Conservation (phyloP, 2,329 filamentous ascomycete species). For the Penicillium hesseltinei region DNA sequence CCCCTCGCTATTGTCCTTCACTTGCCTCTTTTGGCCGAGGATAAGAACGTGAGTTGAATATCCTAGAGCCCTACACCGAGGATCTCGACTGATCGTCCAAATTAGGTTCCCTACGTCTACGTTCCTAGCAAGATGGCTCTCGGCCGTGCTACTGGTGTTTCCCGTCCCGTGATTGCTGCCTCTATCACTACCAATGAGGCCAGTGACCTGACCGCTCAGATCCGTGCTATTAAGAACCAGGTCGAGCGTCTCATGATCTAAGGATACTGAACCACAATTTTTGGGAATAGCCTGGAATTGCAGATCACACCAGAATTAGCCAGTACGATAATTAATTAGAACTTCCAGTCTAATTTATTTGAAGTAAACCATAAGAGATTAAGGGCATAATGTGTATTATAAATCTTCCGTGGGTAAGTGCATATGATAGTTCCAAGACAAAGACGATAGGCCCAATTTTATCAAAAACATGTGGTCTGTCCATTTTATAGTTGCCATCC, state of each 20-base stretch:
- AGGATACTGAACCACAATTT: background rate
- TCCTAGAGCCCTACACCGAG: accelerated
- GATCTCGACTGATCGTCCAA: background rate
- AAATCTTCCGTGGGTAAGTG: background rate
- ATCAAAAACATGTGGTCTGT: background rate
- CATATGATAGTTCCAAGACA: too few relatives aligned
- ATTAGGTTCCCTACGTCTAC: conserved; percentile 62
- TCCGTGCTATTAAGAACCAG: conserved; percentile 87
- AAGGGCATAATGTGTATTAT: background rate
- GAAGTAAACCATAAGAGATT: background rate
- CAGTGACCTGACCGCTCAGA: conserved; percentile 82
- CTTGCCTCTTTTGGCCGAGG: conserved; percentile 81
- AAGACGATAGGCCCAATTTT: background rate
- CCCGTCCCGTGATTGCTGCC: conserved; percentile 79
- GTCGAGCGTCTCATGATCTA: conserved; percentile 69
- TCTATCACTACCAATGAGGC: conserved; percentile 91
- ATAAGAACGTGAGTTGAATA: conserved; percentile 54
- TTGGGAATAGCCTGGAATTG: background rate
- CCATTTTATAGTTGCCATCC: background rate
- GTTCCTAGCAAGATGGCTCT: conserved; percentile 78
- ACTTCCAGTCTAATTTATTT: background rate
- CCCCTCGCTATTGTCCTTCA: conserved; percentile 87
- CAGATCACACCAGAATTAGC: background rate
- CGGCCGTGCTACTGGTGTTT: conserved; percentile 86
- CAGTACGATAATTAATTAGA: background rate